These are phyloP conservation scores for Cryptosporidium parvum DNA, from an alignment of 169 alveolate genomes.

Conservation along the genomic window DNA sequence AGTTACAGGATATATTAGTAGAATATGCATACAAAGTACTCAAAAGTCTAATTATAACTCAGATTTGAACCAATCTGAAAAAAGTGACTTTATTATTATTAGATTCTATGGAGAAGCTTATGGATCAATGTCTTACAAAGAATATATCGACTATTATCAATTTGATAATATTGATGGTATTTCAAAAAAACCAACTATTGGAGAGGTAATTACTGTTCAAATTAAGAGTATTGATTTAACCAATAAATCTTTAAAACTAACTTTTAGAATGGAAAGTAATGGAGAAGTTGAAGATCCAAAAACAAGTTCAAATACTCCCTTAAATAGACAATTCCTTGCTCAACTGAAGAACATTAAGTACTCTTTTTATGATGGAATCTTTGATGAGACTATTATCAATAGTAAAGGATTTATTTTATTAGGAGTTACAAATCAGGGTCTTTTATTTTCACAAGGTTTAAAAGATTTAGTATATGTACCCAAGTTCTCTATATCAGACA, in stretches of 20 bases:
- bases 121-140: constrained; percentile 61
- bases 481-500: constrained; percentile 40
- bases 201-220: constrained; percentile 53
- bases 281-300: not conserved
- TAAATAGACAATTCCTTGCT: constrained; percentile 13
- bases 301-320: not conserved
- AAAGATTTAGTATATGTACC: constrained; percentile 17
- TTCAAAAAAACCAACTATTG: constrained; percentile 18
- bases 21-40: constrained; percentile 14
- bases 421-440: constrained; percentile 16
- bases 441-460: not conserved
- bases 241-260: constrained; percentile 11
- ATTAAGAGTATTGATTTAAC: constrained; percentile 30
- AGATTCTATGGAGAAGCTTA: constrained; percentile 68
- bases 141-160: not conserved
- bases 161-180: not conserved
- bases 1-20: constrained; percentile 47
- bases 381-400: not conserved
- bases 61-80: not conserved
- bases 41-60: not conserved
- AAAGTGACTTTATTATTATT: constrained; percentile 22
- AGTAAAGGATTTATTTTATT: not conserved
- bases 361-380: not conserved
- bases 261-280: not conserved
- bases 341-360: not conserved